Conservation (phyloP, 2,329 filamentous ascomycete species). For the Stemphylium vesicarium region DNA sequence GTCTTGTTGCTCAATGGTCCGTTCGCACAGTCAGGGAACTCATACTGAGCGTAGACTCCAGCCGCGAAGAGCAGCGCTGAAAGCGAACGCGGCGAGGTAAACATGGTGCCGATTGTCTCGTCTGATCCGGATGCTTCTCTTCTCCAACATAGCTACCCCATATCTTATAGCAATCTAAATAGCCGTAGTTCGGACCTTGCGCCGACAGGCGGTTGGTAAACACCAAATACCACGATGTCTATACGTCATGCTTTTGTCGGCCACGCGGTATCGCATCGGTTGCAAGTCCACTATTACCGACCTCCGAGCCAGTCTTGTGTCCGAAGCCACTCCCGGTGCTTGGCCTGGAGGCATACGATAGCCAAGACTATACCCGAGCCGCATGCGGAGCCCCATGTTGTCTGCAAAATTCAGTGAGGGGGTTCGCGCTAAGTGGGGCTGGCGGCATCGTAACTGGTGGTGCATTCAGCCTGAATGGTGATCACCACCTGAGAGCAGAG, state of each 20-base stretch:
- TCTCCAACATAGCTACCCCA: neutral
- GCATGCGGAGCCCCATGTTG: conserved; percentile 24
- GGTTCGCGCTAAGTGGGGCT: conserved; percentile 15
- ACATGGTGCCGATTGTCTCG: conserved; percentile 14
- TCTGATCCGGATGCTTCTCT: neutral
- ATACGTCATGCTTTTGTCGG: conserved; percentile 20
- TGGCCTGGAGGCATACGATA: conserved; percentile 3
- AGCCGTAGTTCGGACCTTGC: conserved; percentile 19
- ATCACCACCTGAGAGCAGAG: neutral
- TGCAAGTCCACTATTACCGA: conserved; percentile 5
- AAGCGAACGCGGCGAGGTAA: conserved; percentile 13
- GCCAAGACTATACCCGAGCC: conserved; percentile 17
- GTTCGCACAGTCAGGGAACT: conserved; percentile 60
- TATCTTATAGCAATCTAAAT: conserved; percentile 25
- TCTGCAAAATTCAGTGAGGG: conserved; percentile 17
- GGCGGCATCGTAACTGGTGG: conserved; percentile 14
- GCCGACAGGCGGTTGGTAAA: conserved; percentile 3
- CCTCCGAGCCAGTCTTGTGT: conserved; percentile 6
- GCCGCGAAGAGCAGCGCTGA: conserved; percentile 15
- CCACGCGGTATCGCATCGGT: conserved; percentile 10
- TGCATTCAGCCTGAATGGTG: conserved; percentile 31
- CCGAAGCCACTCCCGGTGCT: conserved; percentile 19
- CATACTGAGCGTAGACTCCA: conserved; percentile 21
- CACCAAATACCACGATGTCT: conserved; percentile 8
- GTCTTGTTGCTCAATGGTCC: conserved; percentile 58